phyloP scores from a whole-genome alignment of 73 alveolate species.

The Paramecium sonneborni region DNA sequence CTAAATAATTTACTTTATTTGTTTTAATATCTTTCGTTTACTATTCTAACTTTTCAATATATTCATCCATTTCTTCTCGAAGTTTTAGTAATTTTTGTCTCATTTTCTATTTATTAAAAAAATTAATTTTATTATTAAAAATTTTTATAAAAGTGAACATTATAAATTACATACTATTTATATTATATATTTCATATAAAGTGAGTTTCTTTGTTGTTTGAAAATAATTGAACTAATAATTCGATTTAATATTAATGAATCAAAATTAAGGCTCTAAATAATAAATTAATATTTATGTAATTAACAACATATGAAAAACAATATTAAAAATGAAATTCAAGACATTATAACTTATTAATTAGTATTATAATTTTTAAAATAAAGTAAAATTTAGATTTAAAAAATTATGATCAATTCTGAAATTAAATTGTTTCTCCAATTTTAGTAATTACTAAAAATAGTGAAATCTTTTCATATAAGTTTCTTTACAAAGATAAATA shows the following conservation, averaged over 20 bases:
- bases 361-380: not conserved
- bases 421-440: not conserved
- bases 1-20: not conserved
- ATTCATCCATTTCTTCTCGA: not conserved
- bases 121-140: not conserved
- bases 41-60: not conserved
- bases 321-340: too few species aligned
- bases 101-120: not conserved
- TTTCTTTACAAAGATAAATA: not conserved
- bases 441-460: slow-evolving; percentile 12
- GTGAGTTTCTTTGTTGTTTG: too few species aligned
- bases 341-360: too few species aligned
- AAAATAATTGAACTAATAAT: too few species aligned
- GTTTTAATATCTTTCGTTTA: not conserved
- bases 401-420: not conserved
- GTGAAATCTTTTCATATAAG: not conserved
- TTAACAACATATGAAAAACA: too few species aligned
- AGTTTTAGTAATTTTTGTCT: not conserved
- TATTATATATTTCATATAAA: too few species aligned
- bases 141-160: too few species aligned
- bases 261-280: too few species aligned
- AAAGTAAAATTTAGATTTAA: not conserved
- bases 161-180: too few species aligned
- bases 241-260: too few species aligned
- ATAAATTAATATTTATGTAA: too few species aligned